phyloP scores from a whole-genome alignment of 306 rosid genomes.

The Fagus crenata region DNA sequence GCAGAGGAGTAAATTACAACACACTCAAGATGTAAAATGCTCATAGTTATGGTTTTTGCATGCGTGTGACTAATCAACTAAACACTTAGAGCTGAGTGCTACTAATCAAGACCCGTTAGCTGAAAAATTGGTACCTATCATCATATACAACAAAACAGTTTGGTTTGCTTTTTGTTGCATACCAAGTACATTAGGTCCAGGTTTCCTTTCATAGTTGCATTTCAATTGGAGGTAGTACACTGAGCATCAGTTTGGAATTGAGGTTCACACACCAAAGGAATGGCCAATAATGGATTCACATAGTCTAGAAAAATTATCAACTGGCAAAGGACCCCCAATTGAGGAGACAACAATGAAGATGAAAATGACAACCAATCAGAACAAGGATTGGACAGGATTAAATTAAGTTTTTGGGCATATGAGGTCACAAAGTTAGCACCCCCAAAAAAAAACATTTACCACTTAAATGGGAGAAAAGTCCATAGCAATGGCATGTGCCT shows the following conservation, averaged over 20 bases:
- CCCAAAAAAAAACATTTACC: background rate
- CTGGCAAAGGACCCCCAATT: constrained; percentile 30
- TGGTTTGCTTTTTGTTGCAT: background rate
- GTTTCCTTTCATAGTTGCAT: background rate
- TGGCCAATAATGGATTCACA: constrained; percentile 34
- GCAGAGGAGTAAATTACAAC: too few species aligned
- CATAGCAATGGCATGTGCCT: constrained; percentile 40
- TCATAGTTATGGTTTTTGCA: too few species aligned
- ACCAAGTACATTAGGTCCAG: background rate
- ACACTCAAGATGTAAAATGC: too few species aligned
- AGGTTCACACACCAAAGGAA: background rate
- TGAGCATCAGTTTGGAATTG: background rate
- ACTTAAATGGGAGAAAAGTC: constrained; percentile 18
- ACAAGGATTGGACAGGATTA: background rate
- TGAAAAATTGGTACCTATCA: background rate
- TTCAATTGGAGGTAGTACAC: background rate
- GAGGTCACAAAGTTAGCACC: background rate
- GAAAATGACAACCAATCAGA: constrained; percentile 21
- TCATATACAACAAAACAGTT: background rate
- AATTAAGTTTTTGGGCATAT: background rate
- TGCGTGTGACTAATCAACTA: too few species aligned
- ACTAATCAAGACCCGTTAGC: background rate
- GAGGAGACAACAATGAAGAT: constrained; percentile 28
- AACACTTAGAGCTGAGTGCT: too few species aligned
- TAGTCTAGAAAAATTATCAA: constrained; percentile 25